These are phyloP conservation scores for Senna siamea DNA, from an alignment of 306 rosid genomes.

Conservation along the genomic window DNA sequence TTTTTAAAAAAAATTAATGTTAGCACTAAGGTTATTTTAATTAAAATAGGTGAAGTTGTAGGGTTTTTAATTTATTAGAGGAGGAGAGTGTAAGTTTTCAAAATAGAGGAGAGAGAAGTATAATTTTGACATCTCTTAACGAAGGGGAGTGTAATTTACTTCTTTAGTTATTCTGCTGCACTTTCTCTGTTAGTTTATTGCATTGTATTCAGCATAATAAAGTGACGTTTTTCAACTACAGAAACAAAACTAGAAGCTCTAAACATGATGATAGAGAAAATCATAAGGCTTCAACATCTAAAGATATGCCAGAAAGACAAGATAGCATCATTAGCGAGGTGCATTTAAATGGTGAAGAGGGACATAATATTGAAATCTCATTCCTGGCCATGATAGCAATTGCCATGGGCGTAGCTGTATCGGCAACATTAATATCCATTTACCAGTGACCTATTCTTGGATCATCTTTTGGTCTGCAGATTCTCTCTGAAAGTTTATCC, in stretches of 20 bases:
- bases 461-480: conserved; percentile 48
- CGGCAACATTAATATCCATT: conserved; percentile 52
- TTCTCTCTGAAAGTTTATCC: conserved; percentile 52
- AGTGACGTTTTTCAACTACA: neutral
- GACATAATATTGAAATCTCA: conserved; percentile 32
- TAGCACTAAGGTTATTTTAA: too few species aligned
- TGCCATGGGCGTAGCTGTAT: conserved; percentile 60
- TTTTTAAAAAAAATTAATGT: too few species aligned
- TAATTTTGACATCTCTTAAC: too few species aligned
- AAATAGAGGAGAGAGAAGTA: too few species aligned
- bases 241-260: conserved; percentile 53
- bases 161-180: neutral
- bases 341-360: conserved; percentile 31
- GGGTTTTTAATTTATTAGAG: too few species aligned
- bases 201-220: conserved; percentile 8
- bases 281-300: conserved; percentile 35
- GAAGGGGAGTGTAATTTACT: too few species aligned
- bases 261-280: conserved; percentile 46
- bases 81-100: too few species aligned
- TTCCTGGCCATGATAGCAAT: conserved; percentile 55
- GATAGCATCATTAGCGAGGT: conserved; percentile 35
- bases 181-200: neutral
- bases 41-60: too few species aligned
- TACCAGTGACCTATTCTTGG: conserved; percentile 48
- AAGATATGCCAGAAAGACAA: conserved; percentile 35